Percentiles rank a stretch among this genome's conserved stretches.
phyloP scores from a whole-genome alignment of 441 rosid species.

The Syzygium malaccense region DNA sequence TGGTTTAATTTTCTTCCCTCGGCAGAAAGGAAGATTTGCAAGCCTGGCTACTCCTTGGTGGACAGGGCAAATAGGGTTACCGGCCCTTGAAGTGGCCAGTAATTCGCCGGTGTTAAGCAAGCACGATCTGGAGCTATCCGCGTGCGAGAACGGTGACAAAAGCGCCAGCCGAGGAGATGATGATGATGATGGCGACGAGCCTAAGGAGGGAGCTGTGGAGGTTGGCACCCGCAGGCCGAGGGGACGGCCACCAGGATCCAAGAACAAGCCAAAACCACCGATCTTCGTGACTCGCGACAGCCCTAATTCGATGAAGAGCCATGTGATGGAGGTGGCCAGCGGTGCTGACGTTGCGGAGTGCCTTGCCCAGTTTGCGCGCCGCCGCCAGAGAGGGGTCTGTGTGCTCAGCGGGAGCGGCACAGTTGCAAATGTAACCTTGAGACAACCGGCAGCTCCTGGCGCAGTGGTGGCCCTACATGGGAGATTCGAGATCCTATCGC shows the following conservation, averaged over 20 bases:
- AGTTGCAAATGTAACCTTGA: slow-evolving; percentile 77
- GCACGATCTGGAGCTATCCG: slow-evolving; percentile 6
- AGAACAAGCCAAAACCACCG: slow-evolving; percentile 82
- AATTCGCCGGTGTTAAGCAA: slow-evolving; percentile 29
- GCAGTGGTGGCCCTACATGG: slow-evolving; percentile 80
- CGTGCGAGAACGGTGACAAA: slow-evolving; percentile 10
- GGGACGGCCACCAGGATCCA: slow-evolving; percentile 88
- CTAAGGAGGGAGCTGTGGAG: slow-evolving; percentile 70
- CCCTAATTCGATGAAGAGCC: slow-evolving; percentile 87
- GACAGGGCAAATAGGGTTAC: slow-evolving; percentile 59
- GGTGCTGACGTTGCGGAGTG: slow-evolving; percentile 73
- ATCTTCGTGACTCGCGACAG: slow-evolving; percentile 77
- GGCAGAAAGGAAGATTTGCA: slow-evolving; percentile 1
- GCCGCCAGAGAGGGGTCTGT: slow-evolving; percentile 77
- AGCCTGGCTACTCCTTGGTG: slow-evolving; percentile 89
- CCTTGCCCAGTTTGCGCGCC: slow-evolving; percentile 64
- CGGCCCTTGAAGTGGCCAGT: slow-evolving; percentile 40
- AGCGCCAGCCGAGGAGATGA: slow-evolving; percentile 13
- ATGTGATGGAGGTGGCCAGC: slow-evolving; percentile 66
- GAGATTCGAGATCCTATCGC: slow-evolving; percentile 70
- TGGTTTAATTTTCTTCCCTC: background rate
- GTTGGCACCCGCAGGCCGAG: slow-evolving; percentile 64
- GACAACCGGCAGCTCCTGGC: slow-evolving; percentile 73
- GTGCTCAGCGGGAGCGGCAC: slow-evolving; percentile 78
- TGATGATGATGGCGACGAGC: slow-evolving; percentile 58